Evolutionary conservation across 1,139 yeast genomes (phyloP).

Genomic region (Scheffersomyces parashehatae): DNA sequence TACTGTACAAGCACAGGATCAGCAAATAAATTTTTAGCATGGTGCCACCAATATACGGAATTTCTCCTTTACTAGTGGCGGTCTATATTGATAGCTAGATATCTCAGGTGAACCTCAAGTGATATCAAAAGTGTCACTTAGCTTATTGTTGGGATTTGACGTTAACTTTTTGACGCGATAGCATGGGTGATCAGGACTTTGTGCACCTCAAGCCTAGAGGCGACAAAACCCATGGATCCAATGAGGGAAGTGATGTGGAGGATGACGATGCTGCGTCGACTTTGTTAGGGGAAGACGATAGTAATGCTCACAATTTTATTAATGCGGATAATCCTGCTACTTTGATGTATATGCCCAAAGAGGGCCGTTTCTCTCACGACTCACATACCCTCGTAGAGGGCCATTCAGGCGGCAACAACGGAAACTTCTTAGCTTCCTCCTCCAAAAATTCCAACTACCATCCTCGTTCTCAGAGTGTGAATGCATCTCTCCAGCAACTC

Average conservation of each 20-base stretch:
- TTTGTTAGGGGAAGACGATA: constrained; percentile 9
- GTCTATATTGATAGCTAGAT: too few species aligned
- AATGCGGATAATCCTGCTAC: constrained; percentile 23
- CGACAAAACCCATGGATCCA: constrained; percentile 2
- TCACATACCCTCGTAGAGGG: constrained; percentile 32
- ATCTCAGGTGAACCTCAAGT: too few species aligned
- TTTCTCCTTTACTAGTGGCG: too few species aligned
- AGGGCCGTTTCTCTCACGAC: constrained; percentile 27
- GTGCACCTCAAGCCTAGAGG: constrained; percentile 6
- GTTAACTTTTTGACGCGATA: too few species aligned
- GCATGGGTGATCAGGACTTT: constrained; percentile 11
- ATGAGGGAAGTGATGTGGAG: constrained; percentile 5
- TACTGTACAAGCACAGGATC: too few species aligned
- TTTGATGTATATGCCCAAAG: constrained; percentile 35
- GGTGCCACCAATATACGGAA: too few species aligned
- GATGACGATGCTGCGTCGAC: constrained; percentile 19
- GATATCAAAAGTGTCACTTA: too few species aligned
- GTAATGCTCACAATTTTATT: neutral
- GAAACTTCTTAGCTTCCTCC: neutral
- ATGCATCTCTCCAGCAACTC: constrained; percentile 60
- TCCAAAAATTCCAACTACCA: constrained; percentile 4
- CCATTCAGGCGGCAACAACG: constrained; percentile 14
- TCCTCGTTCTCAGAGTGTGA: constrained; percentile 18
- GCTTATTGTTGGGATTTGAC: too few species aligned
- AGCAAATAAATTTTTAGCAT: too few species aligned